phyloP scores from a whole-genome alignment of 345 rosid species.

The Eucalyptus globulus region DNA sequence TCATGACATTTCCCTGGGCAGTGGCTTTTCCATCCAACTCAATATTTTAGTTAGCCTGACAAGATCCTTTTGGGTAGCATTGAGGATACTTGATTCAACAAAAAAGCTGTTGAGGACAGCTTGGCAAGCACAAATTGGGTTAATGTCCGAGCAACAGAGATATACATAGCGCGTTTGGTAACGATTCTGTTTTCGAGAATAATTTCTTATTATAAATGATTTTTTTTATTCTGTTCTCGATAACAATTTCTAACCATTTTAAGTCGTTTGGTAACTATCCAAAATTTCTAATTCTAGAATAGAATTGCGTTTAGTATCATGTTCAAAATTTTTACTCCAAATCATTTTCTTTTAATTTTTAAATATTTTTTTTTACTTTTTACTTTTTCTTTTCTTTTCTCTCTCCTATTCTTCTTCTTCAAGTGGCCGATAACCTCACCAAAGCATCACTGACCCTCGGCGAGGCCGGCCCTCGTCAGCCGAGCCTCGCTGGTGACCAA shows the following conservation, averaged over 20 bases:
- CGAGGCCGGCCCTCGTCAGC: accelerated
- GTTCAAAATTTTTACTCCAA: accelerated
- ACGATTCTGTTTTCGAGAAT: accelerated
- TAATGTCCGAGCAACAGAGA: too few relatives aligned
- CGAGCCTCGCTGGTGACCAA: accelerated
- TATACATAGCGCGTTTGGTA: too few relatives aligned
- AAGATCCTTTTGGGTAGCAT: too few relatives aligned
- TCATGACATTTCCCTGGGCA: too few relatives aligned
- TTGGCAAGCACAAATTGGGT: too few relatives aligned
- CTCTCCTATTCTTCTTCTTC: too few relatives aligned
- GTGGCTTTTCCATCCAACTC: too few relatives aligned
- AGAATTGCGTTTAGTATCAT: accelerated
- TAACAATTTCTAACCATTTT: accelerated
- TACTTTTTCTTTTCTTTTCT: accelerated
- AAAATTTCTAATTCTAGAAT: accelerated
- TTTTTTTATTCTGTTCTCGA: accelerated
- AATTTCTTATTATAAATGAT: accelerated
- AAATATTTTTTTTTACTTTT: too few relatives aligned
- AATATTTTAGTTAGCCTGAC: too few relatives aligned
- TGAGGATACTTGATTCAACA: too few relatives aligned
- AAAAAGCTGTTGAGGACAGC: too few relatives aligned
- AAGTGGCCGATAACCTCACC: accelerated
- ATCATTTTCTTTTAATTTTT: too few relatives aligned
- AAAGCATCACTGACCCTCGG: accelerated
- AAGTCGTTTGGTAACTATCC: accelerated